Evolutionary conservation across 331 rosid species (phyloP).

Genomic region (Rhamnella rubrinervis): DNA sequence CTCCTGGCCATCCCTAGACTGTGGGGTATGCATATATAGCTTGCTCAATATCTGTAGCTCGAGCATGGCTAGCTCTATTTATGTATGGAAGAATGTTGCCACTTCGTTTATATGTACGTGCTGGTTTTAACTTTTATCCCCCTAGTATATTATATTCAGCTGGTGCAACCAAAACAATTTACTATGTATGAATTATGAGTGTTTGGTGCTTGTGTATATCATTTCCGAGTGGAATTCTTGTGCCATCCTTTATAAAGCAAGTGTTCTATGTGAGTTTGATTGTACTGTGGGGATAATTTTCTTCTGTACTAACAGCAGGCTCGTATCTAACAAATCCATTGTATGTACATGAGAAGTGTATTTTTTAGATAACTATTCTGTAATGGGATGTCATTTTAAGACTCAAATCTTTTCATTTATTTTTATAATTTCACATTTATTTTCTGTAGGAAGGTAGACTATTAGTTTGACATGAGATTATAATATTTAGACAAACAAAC

Average conservation of each 20-base stretch:
- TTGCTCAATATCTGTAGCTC: not conserved
- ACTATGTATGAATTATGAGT: not conserved
- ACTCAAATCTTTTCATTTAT: too few relatives aligned
- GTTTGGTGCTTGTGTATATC: conserved; percentile 1
- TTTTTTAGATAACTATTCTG: too few relatives aligned
- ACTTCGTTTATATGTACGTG: conserved; percentile 1
- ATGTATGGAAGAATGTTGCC: conserved; percentile 8
- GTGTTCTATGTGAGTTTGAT: not conserved
- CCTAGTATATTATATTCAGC: not conserved
- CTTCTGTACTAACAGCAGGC: too few relatives aligned
- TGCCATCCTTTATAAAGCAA: not conserved
- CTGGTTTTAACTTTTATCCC: conserved; percentile 6
- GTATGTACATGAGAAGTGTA: too few relatives aligned
- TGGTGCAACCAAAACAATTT: conserved; percentile 3
- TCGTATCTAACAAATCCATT: too few relatives aligned
- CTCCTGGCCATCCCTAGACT: conserved; percentile 39
- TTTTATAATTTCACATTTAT: too few relatives aligned
- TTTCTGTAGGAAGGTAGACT: too few relatives aligned
- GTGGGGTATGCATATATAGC: conserved; percentile 24
- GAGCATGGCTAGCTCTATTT: not conserved
- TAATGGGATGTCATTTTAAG: too few relatives aligned
- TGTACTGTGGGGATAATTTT: not conserved
- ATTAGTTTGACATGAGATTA: too few relatives aligned
- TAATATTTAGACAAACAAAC: too few relatives aligned
- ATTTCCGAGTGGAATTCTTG: not conserved